phyloP scores from a whole-genome alignment of 139 green algal species.

The Chloropicon primus region DNA sequence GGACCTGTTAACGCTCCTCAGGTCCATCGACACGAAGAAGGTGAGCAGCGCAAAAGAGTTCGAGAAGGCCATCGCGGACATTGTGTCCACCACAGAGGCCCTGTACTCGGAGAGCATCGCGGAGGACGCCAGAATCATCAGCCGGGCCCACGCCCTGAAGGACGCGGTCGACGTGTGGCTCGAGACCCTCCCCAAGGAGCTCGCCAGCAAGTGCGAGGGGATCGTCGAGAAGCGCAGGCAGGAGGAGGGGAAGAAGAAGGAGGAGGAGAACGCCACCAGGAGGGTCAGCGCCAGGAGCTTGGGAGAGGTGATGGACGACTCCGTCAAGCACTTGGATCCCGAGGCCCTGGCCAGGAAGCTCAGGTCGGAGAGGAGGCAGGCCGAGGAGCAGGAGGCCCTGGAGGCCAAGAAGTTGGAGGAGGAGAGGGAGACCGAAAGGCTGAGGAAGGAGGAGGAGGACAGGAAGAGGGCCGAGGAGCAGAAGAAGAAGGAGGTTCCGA shows the following conservation, averaged over 20 bases:
- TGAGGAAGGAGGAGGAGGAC: background rate
- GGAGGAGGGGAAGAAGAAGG: background rate
- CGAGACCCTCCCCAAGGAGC: constrained; percentile 18
- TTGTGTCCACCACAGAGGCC: constrained; percentile 15
- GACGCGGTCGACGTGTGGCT: constrained; percentile 29
- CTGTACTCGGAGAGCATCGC: constrained; percentile 15
- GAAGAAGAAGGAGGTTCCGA: background rate
- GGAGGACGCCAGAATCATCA: constrained; percentile 9
- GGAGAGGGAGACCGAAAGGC: background rate
- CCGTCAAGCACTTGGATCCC: background rate
- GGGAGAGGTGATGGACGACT: background rate
- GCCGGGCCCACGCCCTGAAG: constrained; percentile 22
- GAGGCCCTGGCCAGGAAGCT: background rate
- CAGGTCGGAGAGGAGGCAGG: background rate
- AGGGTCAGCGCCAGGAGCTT: background rate
- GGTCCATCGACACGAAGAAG: constrained; percentile 36
- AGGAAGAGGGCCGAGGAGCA: background rate
- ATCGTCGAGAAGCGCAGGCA: constrained; percentile 20
- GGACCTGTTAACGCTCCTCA: constrained; percentile 59
- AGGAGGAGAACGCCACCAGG: background rate
- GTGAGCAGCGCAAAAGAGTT: constrained; percentile 44
- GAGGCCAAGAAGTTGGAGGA: background rate
- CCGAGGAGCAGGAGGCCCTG: background rate
- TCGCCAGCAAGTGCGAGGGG: constrained; percentile 29
- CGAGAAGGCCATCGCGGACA: constrained; percentile 45